These are phyloP conservation scores for Colletotrichum tamarilloi DNA, from an alignment of 2,329 filamentous ascomycete species.

Conservation along the genomic window DNA sequence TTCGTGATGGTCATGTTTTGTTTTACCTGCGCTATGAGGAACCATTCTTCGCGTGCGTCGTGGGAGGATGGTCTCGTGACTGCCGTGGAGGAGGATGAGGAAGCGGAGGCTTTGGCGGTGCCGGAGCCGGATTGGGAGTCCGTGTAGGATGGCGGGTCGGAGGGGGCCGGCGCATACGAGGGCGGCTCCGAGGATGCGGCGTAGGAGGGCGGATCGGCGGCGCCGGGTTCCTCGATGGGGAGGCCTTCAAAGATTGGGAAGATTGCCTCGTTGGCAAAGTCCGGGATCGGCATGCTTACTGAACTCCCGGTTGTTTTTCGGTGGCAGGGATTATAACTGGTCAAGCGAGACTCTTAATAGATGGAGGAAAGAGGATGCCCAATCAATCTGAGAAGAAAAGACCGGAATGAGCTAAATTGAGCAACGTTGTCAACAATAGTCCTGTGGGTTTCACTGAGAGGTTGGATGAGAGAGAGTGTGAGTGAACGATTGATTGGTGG, in stretches of 20 bases:
- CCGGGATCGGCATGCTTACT: slow-evolving; percentile 38
- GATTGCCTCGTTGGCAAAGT: slow-evolving; percentile 44
- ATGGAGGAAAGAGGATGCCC: background rate
- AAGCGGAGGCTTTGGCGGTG: background rate
- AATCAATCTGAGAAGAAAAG: background rate
- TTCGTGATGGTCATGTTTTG: slow-evolving; percentile 61
- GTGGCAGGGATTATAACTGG: background rate
- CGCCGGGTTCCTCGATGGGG: slow-evolving; percentile 37
- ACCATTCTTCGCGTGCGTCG: slow-evolving; percentile 42
- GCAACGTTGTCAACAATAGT: background rate
- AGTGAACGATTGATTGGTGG: slow-evolving; percentile 6
- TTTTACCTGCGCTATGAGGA: slow-evolving; percentile 57
- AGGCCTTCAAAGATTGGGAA: slow-evolving; percentile 50
- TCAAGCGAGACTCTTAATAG: background rate
- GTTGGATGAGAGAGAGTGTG: background rate
- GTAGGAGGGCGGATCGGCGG: slow-evolving; percentile 20
- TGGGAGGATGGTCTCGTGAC: background rate
- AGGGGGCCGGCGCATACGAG: background rate
- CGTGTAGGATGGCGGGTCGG: slow-evolving; percentile 14
- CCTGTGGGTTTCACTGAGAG: background rate
- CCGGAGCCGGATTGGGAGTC: slow-evolving; percentile 18
- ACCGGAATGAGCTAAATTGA: background rate
- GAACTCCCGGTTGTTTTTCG: background rate
- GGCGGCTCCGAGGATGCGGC: slow-evolving; percentile 10
- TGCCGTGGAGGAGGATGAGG: background rate